Evolutionary conservation across 2,329 filamentous ascomycete species (phyloP).

Genomic region (Fusarium marasasianum): DNA sequence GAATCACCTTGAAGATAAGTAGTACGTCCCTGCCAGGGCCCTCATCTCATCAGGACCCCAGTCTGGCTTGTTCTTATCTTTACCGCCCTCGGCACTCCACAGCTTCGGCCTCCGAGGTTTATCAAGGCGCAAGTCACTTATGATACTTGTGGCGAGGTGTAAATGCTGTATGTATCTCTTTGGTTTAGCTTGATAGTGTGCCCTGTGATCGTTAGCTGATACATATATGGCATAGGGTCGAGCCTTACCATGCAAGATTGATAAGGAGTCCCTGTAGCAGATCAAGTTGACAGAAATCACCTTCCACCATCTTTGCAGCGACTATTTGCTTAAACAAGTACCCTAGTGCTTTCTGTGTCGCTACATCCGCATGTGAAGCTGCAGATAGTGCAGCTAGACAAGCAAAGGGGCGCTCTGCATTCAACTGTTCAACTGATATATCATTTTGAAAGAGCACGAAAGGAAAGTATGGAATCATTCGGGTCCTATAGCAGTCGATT

Average conservation of each 20-base stretch:
- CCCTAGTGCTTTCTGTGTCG: slow-evolving; percentile 32
- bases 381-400: slow-evolving; percentile 42
- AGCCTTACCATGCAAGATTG: slow-evolving; percentile 43
- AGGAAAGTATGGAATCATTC: slow-evolving; percentile 42
- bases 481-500: slow-evolving; percentile 25
- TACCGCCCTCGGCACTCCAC: slow-evolving; percentile 39
- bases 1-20: slow-evolving; percentile 43
- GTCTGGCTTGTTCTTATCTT: slow-evolving; percentile 30
- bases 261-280: slow-evolving; percentile 46
- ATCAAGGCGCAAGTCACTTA: slow-evolving; percentile 45
- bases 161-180: slow-evolving; percentile 44
- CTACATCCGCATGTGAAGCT: slow-evolving; percentile 26
- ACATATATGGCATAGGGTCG: accelerated
- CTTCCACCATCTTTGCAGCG: slow-evolving; percentile 20
- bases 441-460: slow-evolving; percentile 41
- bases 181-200: slow-evolving; percentile 44
- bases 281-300: slow-evolving; percentile 40
- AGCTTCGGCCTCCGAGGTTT: slow-evolving; percentile 36
- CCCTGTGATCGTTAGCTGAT: slow-evolving; percentile 36
- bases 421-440: slow-evolving; percentile 23
- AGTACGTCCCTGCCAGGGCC: slow-evolving; percentile 44
- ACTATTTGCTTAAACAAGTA: slow-evolving; percentile 41
- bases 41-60: slow-evolving; percentile 44
- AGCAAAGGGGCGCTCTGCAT: slow-evolving; percentile 30
- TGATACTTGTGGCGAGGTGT: slow-evolving; percentile 43